A percentile compares a stretch with the other conserved stretches of the same genome.
These are phyloP conservation scores for Ceratocystiopsis minuta DNA, from an alignment of 2,329 filamentous ascomycete species.

Conservation along the genomic window DNA sequence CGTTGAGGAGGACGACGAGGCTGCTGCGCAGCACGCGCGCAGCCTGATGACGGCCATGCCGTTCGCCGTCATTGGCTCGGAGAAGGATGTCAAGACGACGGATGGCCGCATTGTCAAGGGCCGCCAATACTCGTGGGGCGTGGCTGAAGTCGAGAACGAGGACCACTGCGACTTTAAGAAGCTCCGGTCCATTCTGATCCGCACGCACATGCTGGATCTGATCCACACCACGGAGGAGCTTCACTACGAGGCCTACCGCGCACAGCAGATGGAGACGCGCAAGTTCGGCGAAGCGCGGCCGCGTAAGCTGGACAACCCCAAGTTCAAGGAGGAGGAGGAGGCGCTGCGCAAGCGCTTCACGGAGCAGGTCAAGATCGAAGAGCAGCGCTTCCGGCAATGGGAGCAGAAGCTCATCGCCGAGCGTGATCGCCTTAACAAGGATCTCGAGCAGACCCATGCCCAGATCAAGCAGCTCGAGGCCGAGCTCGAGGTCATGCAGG, in stretches of 20 bases:
- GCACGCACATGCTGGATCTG: constrained; percentile 98
- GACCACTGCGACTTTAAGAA: constrained; percentile 99
- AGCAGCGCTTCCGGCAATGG: constrained; percentile 98
- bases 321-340: constrained; percentile 99
- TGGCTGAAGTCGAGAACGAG: constrained; percentile 98
- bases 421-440: constrained; percentile 98
- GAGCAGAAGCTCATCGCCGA: constrained; percentile 99
- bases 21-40: constrained; percentile 84
- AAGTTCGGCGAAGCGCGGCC: constrained; percentile 97
- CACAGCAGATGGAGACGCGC: constrained; percentile 98
- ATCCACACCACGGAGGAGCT: constrained; percentile 99
- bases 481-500: constrained; percentile 88
- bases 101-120: constrained; percentile 97
- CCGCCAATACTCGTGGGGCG: constrained; percentile 97
- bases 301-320: constrained; percentile 97
- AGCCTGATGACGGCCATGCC: constrained; percentile 94
- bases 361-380: constrained; percentile 99
- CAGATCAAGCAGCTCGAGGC: constrained; percentile 80
- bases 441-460: constrained; percentile 93
- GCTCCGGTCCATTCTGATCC: constrained; percentile 93
- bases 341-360: constrained; percentile 96
- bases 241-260: constrained; percentile 98
- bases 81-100: constrained; percentile 95
- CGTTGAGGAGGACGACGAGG: constrained; percentile 94
- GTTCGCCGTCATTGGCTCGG: constrained; percentile 94